phyloP scores from a whole-genome alignment of 768 basidiomycete species.

The Termitomyces bulborhizus region DNA sequence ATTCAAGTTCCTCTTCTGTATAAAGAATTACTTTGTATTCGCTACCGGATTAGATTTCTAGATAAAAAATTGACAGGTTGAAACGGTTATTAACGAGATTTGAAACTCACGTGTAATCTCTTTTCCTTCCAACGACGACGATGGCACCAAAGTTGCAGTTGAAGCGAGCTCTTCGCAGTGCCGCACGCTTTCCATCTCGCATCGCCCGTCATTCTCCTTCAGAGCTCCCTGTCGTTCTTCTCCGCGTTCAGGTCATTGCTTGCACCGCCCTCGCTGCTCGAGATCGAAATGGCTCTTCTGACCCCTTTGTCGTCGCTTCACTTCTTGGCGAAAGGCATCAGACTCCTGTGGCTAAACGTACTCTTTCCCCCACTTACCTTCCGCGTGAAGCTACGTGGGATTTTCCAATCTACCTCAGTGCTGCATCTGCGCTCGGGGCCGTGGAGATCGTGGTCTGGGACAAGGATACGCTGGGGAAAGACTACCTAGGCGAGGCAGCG shows the following conservation, averaged over 20 bases:
- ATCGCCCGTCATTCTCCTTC: neutral
- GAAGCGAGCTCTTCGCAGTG: neutral
- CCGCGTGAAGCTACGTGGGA: conserved; percentile 82
- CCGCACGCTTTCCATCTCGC: neutral
- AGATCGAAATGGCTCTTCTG: conserved; percentile 64
- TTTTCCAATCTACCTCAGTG: conserved; percentile 70
- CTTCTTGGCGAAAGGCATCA: conserved; percentile 52
- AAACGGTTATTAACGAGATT: no score
- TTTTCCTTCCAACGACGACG: neutral
- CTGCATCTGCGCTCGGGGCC: conserved; percentile 40
- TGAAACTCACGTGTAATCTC: no score
- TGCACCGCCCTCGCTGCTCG: conserved; percentile 59
- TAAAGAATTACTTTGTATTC: no score
- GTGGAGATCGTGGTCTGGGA: conserved; percentile 92
- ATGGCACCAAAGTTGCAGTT: conserved; percentile 3
- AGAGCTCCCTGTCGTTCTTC: conserved; percentile 47
- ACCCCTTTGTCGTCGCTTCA: conserved; percentile 65
- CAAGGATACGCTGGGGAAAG: conserved; percentile 84
- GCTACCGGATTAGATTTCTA: no score
- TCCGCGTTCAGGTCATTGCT: conserved; percentile 62
- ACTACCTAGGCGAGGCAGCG: conserved; percentile 88
- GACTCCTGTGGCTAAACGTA: conserved; percentile 74
- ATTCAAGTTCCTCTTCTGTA: no score
- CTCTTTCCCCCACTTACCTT: conserved; percentile 57
- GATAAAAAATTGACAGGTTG: no score